Percentiles rank a stretch among this genome's conserved stretches.
Evolutionary conservation across 2,329 filamentous ascomycete genomes (phyloP).

Genomic region (Botrytis paeoniae): DNA sequence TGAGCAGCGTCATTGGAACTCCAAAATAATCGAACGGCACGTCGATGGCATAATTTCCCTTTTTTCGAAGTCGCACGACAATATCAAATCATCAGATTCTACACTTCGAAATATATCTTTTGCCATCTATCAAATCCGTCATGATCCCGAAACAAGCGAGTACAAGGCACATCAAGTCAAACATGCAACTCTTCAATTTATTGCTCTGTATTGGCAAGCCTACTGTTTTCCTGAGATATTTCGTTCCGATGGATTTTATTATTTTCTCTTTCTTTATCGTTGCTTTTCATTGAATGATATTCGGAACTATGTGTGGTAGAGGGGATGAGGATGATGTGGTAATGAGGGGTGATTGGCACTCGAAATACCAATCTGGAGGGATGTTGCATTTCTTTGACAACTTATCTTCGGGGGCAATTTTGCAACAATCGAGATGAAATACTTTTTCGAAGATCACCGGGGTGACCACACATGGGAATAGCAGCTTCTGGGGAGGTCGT

Average conservation of each 20-base stretch:
- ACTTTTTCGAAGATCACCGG: slow-evolving; percentile 5
- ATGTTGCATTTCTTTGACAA: slow-evolving; percentile 18
- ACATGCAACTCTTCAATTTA: slow-evolving; percentile 1
- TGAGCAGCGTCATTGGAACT: slow-evolving; percentile 26
- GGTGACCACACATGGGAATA: slow-evolving; percentile 28
- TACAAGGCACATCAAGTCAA: slow-evolving; percentile 8
- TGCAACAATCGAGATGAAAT: slow-evolving; percentile 20
- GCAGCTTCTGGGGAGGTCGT: slow-evolving; percentile 38
- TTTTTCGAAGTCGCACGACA: slow-evolving; percentile 30
- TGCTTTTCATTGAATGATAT: slow-evolving; percentile 13
- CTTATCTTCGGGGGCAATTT: slow-evolving; percentile 11
- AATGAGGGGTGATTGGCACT: slow-evolving; percentile 5
- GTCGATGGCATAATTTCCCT: slow-evolving; percentile 37
- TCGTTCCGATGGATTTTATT: not conserved
- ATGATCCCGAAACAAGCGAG: slow-evolving; percentile 17
- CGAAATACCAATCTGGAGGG: not conserved
- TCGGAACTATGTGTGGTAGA: not conserved
- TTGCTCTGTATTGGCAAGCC: slow-evolving; percentile 1
- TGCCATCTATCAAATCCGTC: slow-evolving; percentile 16
- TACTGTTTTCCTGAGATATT: slow-evolving; percentile 15
- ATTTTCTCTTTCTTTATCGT: slow-evolving; percentile 1
- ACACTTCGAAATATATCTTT: slow-evolving; percentile 25
- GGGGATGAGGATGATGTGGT: slow-evolving; percentile 1
- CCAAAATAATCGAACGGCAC: slow-evolving; percentile 38
- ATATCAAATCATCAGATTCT: slow-evolving; percentile 25